Evolutionary conservation across 768 basidiomycete genomes (phyloP).

Genomic region (Termitomyces sp.): DNA sequence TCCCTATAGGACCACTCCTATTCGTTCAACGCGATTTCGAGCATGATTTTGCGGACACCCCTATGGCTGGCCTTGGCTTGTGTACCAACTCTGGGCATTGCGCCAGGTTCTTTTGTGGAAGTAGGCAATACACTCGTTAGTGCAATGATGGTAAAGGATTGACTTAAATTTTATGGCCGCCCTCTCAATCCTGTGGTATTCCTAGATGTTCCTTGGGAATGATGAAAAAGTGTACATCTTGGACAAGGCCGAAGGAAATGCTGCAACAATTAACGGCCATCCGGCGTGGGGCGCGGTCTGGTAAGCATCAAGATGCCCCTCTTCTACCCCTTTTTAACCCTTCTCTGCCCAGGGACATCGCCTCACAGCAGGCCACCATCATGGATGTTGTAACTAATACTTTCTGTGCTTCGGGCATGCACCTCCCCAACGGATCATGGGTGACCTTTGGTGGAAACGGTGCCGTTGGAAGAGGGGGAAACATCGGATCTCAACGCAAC

Average conservation of each 20-base stretch:
- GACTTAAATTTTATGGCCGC: no score
- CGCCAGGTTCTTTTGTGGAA: slow-evolving; percentile 37
- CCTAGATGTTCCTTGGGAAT: slow-evolving; percentile 75
- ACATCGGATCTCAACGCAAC: slow-evolving; percentile 45
- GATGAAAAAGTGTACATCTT: slow-evolving; percentile 78
- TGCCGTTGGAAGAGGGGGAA: slow-evolving; percentile 62
- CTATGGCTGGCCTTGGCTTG: slow-evolving; percentile 34
- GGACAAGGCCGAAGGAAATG: slow-evolving; percentile 84
- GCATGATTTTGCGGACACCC: slow-evolving; percentile 1
- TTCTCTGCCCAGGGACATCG: slow-evolving; percentile 44
- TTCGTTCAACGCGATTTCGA: background rate
- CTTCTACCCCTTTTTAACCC: background rate
- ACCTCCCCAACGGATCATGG: slow-evolving; percentile 73
- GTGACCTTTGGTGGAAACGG: slow-evolving; percentile 74
- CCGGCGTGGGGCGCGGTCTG: slow-evolving; percentile 72
- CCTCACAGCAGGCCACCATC: slow-evolving; percentile 46
- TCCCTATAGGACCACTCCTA: slow-evolving; percentile 1
- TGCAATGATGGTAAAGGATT: slow-evolving; percentile 42
- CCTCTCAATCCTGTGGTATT: background rate
- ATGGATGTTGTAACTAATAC: slow-evolving; percentile 73
- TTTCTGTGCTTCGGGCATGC: slow-evolving; percentile 81
- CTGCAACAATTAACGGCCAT: slow-evolving; percentile 57
- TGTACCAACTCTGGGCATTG: slow-evolving; percentile 24
- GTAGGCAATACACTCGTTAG: slow-evolving; percentile 40
- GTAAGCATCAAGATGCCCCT: slow-evolving; percentile 22